Evolutionary conservation across 371 early-diverging fungal species (phyloP), one percentile per base, ranked within the genome.

Genomic region (Zopfochytrium polystomum): DNA sequence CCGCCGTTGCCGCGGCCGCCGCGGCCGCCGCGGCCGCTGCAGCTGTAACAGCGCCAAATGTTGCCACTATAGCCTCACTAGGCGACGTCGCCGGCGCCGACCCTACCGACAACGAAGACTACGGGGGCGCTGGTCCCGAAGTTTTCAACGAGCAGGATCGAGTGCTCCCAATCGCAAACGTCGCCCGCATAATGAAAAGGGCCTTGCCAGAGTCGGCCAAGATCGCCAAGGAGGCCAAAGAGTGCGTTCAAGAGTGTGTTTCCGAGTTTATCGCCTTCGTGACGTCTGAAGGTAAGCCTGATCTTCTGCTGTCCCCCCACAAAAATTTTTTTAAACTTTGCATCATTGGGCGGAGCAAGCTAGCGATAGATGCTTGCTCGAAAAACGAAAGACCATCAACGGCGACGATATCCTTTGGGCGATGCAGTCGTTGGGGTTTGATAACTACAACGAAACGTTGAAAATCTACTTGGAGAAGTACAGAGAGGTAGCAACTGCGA

Each of bases 391-490:
- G 72, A 99, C 99, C 0, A 91, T 99, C 69, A 98, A 93, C 67
- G 76, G 99, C n/a, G 99, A 99, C 67, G 99, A 99, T 78, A 91
- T 99, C 34, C 79, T 99, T 49, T 93, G 96, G 90, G 96, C 99
- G 2, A 93, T 99, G 95, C 92, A 97, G 68, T 89, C 93, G 18
- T 85, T 99, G 59, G 99, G 99, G 1, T 97, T 99, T 80, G 98
- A 96, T 60, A 93, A 91, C 75, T 98, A 99, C 80, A 87, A 90
- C 13, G 98, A 96, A 62, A 87, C 90, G n/a, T 76, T 97, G 65
- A 92, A 90, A 75, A 81, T 92, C 42, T 98, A 97, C 72, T 82
- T 96, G 66, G 67, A 79, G 51, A 94, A 93, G 72, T 96, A 96
- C 71, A 84, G 95, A 52, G 93, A 95, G 75, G 81, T 80, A 66